These are phyloP conservation scores for Terana coerulea DNA, from an alignment of 768 basidiomycete genomes.

Conservation along the genomic window DNA sequence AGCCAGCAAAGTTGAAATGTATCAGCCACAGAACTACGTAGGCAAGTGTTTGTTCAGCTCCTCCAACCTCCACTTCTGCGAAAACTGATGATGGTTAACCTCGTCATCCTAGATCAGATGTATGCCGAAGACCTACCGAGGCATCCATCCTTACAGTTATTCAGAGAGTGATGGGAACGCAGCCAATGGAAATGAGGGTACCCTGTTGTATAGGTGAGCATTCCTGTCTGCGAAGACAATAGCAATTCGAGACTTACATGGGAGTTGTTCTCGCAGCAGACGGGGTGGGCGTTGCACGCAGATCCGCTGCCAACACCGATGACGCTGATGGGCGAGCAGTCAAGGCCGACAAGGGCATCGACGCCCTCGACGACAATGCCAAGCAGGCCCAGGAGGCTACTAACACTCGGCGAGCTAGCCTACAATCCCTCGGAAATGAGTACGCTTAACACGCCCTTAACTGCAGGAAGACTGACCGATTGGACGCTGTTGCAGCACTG, in stretches of 20 bases:
- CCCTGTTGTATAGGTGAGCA: conserved; percentile 6
- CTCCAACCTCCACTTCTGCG: too few species aligned
- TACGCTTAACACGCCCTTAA: neutral
- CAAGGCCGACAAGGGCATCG: conserved; percentile 16
- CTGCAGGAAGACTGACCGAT: too few species aligned
- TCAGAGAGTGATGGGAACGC: conserved; percentile 14
- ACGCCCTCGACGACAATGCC: conserved; percentile 14
- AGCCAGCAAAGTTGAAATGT: too few species aligned
- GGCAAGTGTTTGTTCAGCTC: too few species aligned
- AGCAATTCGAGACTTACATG: conserved; percentile 12
- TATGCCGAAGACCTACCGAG: too few species aligned
- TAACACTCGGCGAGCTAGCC: neutral
- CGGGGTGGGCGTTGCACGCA: conserved; percentile 7
- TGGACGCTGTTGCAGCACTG: conserved; percentile 9
- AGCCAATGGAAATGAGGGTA: conserved; percentile 18
- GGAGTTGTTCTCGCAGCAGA: conserved; percentile 23
- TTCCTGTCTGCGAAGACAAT: too few species aligned
- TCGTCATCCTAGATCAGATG: too few species aligned
- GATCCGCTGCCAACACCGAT: conserved; percentile 10
- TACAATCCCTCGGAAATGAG: neutral
- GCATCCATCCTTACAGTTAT: too few species aligned
- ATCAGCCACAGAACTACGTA: too few species aligned
- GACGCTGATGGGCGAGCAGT: conserved; percentile 20
- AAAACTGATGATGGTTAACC: too few species aligned
- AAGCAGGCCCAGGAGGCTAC: conserved; percentile 15